Percentiles rank a stretch among this genome's conserved stretches.
These are phyloP conservation scores for Globisporangium recalcitrans DNA, from an alignment of 352 stramenopile species.

Conservation along the genomic window DNA sequence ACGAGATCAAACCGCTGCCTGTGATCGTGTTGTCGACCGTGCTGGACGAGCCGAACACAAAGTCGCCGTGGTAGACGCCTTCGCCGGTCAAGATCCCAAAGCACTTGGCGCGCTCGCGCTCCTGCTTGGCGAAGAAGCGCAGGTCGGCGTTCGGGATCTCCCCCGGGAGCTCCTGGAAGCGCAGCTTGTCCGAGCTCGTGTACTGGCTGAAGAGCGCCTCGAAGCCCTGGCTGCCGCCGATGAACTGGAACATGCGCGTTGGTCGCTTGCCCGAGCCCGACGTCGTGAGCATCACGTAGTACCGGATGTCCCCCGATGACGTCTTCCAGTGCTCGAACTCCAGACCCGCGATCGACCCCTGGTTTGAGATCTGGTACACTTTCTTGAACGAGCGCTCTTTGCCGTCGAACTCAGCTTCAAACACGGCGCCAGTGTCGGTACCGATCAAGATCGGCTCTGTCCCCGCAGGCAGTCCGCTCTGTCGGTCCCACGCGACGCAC, in stretches of 20 bases:
- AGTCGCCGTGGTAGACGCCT: constrained; percentile 88
- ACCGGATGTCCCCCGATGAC: constrained; percentile 43
- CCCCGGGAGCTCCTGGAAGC: constrained; percentile 89
- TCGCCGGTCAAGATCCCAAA: constrained; percentile 90
- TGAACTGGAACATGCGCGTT: constrained; percentile 90
- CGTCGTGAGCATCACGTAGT: constrained; percentile 82
- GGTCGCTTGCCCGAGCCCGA: constrained; percentile 82
- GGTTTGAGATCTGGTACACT: constrained; percentile 88
- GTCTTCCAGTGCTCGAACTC: constrained; percentile 79
- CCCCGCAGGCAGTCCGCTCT: constrained; percentile 51
- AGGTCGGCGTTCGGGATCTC: constrained; percentile 79
- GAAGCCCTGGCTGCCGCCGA: constrained; percentile 62
- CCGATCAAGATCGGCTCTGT: constrained; percentile 75
- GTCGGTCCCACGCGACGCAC: constrained; percentile 78
- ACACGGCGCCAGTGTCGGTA: constrained; percentile 72
- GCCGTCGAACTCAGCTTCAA: constrained; percentile 80
- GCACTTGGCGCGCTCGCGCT: constrained; percentile 75
- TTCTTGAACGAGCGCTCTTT: constrained; percentile 86
- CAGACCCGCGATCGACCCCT: constrained; percentile 74
- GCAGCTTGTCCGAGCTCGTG: constrained; percentile 67
- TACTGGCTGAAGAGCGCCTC: constrained; percentile 85
- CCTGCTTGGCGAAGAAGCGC: constrained; percentile 70
- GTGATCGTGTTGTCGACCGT: constrained; percentile 83
- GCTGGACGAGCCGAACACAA: constrained; percentile 63
- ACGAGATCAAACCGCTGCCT: constrained; percentile 63